Base-by-base conservation (phyloP, 2,329 filamentous ascomycete species). In the Aspergillus versicolor region DNA sequence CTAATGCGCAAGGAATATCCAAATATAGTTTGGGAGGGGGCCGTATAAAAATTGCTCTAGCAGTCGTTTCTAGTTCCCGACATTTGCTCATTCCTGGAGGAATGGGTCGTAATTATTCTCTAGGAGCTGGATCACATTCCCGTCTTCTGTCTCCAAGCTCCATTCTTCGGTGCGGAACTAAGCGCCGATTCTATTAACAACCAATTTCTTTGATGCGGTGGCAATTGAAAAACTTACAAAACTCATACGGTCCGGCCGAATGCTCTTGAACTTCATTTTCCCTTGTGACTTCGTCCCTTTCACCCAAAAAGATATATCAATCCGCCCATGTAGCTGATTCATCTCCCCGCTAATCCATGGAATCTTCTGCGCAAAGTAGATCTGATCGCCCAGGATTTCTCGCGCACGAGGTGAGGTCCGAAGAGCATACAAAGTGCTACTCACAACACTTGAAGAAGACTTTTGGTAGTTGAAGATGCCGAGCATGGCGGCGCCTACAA, bases 391-490 rank as follows among this genome's bases (percentile, higher is more conserved):
- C 27, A 99, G 84, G 45, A 88, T 78, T 56, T 86, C 87, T 68
- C 92, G 86, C 45, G 92, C 94, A 58, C 81, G 77, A 3, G 84
- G 78, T 56, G 88, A 91, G 3, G 90, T 95, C 62, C 94, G 90
- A 62, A 99, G 84, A 1, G 93, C 90, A 81, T 97, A 99, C 27
- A 99, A 84, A 4, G 92, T 94, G 54, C 89, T 91, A 54, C 86
- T 86, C n/a, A 97, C 90, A 30, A 93, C 84, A 54, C 89, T 90
- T 24, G 87, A 91, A n/a, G 90, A 91, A 56, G 88, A 86, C 75
- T 97, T 97, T 75, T 99, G 93, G 84, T 99, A 97, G 83, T 99
- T 99, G 88, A 99, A 97, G 75, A 99, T 97, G 65, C 89, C 91
- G 59, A 95, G 79, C 63, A 88, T 87, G 64, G 88, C 88, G 54